These are phyloP conservation scores for Sutorius australiensis DNA, from an alignment of 768 basidiomycete genomes.

Conservation along the genomic window DNA sequence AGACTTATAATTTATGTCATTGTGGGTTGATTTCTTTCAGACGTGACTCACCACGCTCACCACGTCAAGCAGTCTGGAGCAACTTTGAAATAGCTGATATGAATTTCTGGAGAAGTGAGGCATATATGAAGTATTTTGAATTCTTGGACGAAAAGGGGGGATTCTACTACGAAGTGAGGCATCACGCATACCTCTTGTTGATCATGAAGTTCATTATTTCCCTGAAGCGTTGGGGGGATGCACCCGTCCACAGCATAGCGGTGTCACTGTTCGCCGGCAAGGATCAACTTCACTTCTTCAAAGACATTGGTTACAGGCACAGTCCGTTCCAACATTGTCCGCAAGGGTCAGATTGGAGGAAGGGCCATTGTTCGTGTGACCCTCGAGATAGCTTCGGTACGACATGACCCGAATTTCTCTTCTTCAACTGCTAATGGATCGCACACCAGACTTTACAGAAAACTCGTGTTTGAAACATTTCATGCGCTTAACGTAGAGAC, in stretches of 20 bases:
- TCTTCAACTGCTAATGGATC: slow-evolving; percentile 4
- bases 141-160: slow-evolving; percentile 76
- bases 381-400: slow-evolving; percentile 67
- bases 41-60: background rate
- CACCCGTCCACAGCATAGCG: slow-evolving; percentile 87
- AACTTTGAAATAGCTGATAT: slow-evolving; percentile 91
- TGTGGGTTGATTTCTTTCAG: slow-evolving; percentile 36
- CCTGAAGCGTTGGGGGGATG: slow-evolving; percentile 85
- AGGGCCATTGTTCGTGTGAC: slow-evolving; percentile 87
- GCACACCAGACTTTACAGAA: slow-evolving; percentile 20
- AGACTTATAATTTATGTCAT: slow-evolving; percentile 62
- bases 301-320: slow-evolving; percentile 90
- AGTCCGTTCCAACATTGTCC: slow-evolving; percentile 95
- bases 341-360: slow-evolving; percentile 65
- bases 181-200: background rate
- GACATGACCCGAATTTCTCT: slow-evolving; percentile 16
- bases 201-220: slow-evolving; percentile 1
- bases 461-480: slow-evolving; percentile 30
- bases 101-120: slow-evolving; percentile 79
- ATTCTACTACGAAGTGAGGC: slow-evolving; percentile 78
- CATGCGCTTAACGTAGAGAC: slow-evolving; percentile 25
- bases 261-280: slow-evolving; percentile 85
- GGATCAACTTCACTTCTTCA: slow-evolving; percentile 92
- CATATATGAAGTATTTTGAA: slow-evolving; percentile 81
- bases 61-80: slow-evolving; percentile 64